Base-by-base conservation (phyloP, 768 basidiomycete species). In the Hirschioporus abietinus region DNA sequence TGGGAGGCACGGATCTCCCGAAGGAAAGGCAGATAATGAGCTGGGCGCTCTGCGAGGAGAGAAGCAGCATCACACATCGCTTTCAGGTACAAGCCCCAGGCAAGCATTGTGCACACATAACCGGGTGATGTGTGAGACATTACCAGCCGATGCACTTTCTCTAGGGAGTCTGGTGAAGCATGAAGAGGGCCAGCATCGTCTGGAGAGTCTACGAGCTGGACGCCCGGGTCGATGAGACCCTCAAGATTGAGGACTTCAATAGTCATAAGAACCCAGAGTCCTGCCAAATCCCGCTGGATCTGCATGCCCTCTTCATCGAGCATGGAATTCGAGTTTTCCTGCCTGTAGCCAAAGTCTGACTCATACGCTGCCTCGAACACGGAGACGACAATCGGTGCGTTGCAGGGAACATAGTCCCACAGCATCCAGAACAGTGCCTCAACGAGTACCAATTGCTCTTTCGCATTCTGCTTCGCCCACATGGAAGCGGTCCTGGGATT, bases 381-480 rank as follows among this genome's bases (percentile, higher is more conserved):
- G 65, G 79, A 78, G 70, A 83, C 80, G 30, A 93, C 88, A 66
- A 90, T 72, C 3, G 83, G 78, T 1, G 89, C 91, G 42, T 80
- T 83, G 70, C 91, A 89, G 0, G 88, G 76, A 12, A 86, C 84
- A 66, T 86, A 88, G 15, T 84, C 87, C 88, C 90, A 96, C 85
- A 95, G 89, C 5, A 88, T 83, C 86, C 92, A 93, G 76, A 97
- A 98, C 60, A 97, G 80, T 35, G 96, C 86, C 70, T 97, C 93
- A 63, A 97, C 78, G 58, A 95, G 73, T 12, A 88, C 87, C 58
- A 94, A 78, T 74, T 96, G 96, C 72, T 95, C 89, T 71, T 84
- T 86, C 35, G 83, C 73, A 71, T 86, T 89, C 75, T 93, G 89
- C 77, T 90, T 91, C 52, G 85, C 89, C 86, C 88, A 90, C 57